Percentiles rank a stretch among this genome's conserved stretches.
Conservation (phyloP, 2,329 filamentous ascomycete species). For the Arthrobotrys conoides region DNA sequence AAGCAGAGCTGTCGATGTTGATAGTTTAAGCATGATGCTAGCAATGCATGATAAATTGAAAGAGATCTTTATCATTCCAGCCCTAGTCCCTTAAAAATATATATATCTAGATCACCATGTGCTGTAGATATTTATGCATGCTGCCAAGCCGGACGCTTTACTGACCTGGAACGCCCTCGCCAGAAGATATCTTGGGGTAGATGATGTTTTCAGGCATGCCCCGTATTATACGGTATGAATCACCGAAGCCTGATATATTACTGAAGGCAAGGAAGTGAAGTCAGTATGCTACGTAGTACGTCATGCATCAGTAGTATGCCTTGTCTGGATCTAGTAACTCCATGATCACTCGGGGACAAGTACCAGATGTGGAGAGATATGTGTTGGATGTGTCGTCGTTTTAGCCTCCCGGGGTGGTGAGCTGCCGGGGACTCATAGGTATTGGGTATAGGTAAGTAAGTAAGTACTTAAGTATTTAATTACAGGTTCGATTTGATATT, state of each 20-base stretch:
- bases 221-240: too few species aligned
- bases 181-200: background rate
- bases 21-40: background rate
- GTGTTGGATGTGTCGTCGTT: constrained; percentile 32
- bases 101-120: too few species aligned
- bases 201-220: background rate
- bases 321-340: constrained; percentile 4
- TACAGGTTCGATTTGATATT: too few species aligned
- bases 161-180: background rate
- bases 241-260: constrained; percentile 1
- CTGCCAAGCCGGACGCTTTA: background rate
- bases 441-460: too few species aligned
- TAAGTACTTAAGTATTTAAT: too few species aligned
- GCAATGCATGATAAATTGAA: background rate
- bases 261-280: background rate
- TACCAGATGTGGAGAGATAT: background rate
- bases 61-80: background rate
- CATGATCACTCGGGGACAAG: background rate
- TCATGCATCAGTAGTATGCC: too few species aligned
- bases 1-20: background rate
- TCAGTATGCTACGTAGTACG: too few species aligned
- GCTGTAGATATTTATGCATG: background rate
- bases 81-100: too few species aligned
- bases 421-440: background rate
- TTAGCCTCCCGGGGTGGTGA: constrained; percentile 15